phyloP scores from a whole-genome alignment of 73 alveolate species.

The Uronychia setigera region DNA sequence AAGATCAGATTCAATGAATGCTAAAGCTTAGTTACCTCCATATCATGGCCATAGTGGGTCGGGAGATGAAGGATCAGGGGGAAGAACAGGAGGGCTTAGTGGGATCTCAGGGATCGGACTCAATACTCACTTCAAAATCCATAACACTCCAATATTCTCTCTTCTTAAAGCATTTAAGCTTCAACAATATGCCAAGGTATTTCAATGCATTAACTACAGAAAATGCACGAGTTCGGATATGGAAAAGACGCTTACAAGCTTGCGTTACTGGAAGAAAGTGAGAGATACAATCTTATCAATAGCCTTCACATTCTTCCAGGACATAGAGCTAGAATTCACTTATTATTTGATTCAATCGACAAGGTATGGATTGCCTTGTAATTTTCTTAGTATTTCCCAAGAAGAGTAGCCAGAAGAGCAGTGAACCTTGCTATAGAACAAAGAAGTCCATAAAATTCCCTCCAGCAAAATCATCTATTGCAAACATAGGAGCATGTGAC shows the following conservation, averaged over 20 bases:
- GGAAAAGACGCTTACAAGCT: conserved; percentile 47
- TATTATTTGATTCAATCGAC: conserved; percentile 42
- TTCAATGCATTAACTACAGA: not conserved
- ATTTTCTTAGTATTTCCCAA: conserved; percentile 28
- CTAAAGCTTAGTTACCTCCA: not conserved
- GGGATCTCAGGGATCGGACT: no score
- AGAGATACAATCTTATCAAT: conserved; percentile 24
- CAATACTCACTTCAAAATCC: no score
- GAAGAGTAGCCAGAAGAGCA: conserved; percentile 8
- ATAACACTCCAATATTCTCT: conserved; percentile 33
- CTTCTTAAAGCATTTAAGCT: conserved; percentile 48
- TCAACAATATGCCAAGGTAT: conserved; percentile 48
- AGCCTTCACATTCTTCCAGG: conserved; percentile 45
- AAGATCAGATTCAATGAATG: not conserved
- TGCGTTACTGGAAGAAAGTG: conserved; percentile 22
- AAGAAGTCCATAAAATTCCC: no score
- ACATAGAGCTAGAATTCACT: conserved; percentile 24
- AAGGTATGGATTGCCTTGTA: conserved; percentile 9
- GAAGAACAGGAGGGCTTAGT: not conserved
- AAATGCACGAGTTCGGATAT: conserved; percentile 31
- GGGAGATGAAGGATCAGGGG: not conserved
- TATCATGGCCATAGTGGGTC: not conserved
- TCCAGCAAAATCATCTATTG: no score
- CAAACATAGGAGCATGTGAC: no score
- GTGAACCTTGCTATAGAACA: conserved; percentile 11